Percentiles rank a stretch among this genome's conserved stretches.
phyloP scores from a whole-genome alignment of 495 filamentous ascomycete species.

The Lasiosphaeria miniovina region DNA sequence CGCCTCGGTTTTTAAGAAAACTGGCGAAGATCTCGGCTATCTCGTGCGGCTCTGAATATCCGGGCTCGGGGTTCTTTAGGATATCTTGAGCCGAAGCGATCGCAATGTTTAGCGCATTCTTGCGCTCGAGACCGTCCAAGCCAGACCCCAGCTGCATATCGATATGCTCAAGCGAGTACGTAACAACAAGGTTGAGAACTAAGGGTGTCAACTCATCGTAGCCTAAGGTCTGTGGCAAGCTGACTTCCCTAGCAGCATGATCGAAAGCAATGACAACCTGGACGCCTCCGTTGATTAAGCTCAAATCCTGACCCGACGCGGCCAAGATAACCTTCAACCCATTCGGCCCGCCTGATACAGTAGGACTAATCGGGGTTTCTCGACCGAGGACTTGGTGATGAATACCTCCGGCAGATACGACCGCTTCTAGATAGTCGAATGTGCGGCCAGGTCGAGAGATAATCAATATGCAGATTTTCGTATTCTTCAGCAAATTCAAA shows the following conservation, averaged over 20 bases:
- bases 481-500: slow-evolving; percentile 28
- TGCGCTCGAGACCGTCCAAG: slow-evolving; percentile 34
- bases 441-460: slow-evolving; percentile 36
- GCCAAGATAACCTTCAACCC: slow-evolving; percentile 23
- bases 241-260: slow-evolving; percentile 29
- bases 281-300: slow-evolving; percentile 13
- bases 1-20: slow-evolving; percentile 29
- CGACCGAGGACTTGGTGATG: slow-evolving; percentile 19
- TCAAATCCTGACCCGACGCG: slow-evolving; percentile 19
- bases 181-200: slow-evolving; percentile 35
- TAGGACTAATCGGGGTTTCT: slow-evolving; percentile 1
- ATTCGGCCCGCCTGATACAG: background rate
- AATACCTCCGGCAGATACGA: slow-evolving; percentile 29
- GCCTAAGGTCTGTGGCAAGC: slow-evolving; percentile 14
- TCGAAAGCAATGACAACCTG: slow-evolving; percentile 45
- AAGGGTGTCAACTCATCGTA: slow-evolving; percentile 20
- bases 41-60: slow-evolving; percentile 26
- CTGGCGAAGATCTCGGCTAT: slow-evolving; percentile 37
- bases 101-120: slow-evolving; percentile 39
- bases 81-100: slow-evolving; percentile 28
- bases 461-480: slow-evolving; percentile 37
- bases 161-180: slow-evolving; percentile 45
- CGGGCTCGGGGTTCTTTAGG: slow-evolving; percentile 29
- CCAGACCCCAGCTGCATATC: slow-evolving; percentile 34
- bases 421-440: slow-evolving; percentile 38